phyloP scores from a whole-genome alignment of 306 rosid genomes.

The Spatholobus suberectus region DNA sequence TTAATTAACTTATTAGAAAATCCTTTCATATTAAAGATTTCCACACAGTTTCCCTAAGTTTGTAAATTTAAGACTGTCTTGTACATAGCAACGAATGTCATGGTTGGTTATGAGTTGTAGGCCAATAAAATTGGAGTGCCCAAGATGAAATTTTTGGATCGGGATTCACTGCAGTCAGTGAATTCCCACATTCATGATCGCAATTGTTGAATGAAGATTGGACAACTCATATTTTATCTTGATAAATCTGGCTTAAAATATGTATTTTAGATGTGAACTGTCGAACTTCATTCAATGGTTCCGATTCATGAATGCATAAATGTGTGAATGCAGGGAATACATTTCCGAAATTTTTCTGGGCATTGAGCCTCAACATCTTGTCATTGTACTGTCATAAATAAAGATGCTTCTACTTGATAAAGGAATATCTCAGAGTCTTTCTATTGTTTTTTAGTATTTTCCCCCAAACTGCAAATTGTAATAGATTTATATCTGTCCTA shows the following conservation, averaged over 20 bases:
- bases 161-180: no score
- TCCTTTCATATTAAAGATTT: constrained; percentile 14
- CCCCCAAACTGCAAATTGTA: neutral
- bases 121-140: constrained; percentile 5
- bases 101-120: constrained; percentile 19
- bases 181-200: no score
- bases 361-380: neutral
- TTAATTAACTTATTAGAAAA: neutral
- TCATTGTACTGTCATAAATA: neutral
- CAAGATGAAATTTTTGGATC: neutral
- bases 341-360: no score
- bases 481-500: constrained; percentile 17
- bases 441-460: neutral
- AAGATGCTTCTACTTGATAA: constrained; percentile 4
- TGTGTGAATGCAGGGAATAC: no score
- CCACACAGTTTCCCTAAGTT: constrained; percentile 7
- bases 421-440: constrained; percentile 16
- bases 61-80: constrained; percentile 35
- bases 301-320: no score
- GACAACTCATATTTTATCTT: no score
- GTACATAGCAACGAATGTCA: constrained; percentile 12
- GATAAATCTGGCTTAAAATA: no score
- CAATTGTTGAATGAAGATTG: no score
- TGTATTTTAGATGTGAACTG: no score
- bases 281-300: no score